A percentile compares a stretch with the other conserved stretches of the same genome.
These are phyloP conservation scores for Rhizophagus sp. DNA, from an alignment of 192 early-diverging fungal genomes.

Conservation along the genomic window DNA sequence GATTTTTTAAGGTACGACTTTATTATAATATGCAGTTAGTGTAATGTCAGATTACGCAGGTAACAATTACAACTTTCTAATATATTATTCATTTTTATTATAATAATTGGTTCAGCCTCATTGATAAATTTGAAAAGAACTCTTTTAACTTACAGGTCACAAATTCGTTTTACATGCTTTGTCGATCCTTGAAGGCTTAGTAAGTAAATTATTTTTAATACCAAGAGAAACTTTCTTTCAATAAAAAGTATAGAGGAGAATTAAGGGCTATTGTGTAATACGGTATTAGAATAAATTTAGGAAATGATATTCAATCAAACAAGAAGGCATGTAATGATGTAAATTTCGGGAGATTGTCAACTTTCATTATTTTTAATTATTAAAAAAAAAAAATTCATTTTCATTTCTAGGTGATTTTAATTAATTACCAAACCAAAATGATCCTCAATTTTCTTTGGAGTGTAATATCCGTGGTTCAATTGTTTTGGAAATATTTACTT, in stretches of 20 bases:
- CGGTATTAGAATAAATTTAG: not conserved
- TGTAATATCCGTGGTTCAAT: not conserved
- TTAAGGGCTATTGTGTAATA: not conserved
- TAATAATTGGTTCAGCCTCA: not conserved
- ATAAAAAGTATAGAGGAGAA: no score
- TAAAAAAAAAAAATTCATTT: not conserved
- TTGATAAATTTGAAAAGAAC: no score
- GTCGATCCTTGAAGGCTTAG: not conserved
- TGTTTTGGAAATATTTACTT: not conserved
- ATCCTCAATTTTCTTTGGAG: not conserved
- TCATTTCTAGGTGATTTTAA: not conserved
- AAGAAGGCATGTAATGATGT: not conserved
- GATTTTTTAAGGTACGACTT: no score
- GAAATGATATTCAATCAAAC: not conserved
- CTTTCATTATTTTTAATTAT: not conserved
- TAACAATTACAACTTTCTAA: not conserved
- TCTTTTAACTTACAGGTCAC: not conserved
- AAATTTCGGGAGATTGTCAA: not conserved
- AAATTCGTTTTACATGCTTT: not conserved
- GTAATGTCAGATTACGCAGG: not conserved
- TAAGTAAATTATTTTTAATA: not conserved
- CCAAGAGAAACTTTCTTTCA: no score
- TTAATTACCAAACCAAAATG: not conserved
- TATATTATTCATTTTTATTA: not conserved
- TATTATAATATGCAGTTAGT: not conserved